phyloP scores from a whole-genome alignment of 1,284 basidiomycete species.

The Austroboletus novae-zelandiae region DNA sequence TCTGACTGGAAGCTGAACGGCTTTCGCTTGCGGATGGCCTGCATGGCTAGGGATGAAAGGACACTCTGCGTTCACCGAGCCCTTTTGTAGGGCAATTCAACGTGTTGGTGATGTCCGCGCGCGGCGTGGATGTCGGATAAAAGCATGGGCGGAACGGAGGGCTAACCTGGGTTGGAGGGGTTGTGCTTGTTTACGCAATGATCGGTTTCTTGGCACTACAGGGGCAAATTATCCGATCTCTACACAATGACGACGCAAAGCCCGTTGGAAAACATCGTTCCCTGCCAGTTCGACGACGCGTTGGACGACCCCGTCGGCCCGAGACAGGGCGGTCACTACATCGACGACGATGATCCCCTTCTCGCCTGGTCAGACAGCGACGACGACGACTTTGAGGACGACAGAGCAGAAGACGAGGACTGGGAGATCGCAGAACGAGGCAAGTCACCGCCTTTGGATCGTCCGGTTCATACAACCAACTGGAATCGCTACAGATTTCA shows the following conservation, averaged over 20 bases:
- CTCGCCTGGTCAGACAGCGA: conserved; percentile 41
- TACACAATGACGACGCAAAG: conserved; percentile 17
- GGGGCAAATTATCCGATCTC: conserved; percentile 13
- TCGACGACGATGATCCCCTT: conserved; percentile 46
- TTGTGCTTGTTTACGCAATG: conserved; percentile 22
- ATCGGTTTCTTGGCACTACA: conserved; percentile 3
- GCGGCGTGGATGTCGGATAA: neutral
- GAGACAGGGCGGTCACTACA: conserved; percentile 41
- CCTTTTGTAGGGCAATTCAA: conserved; percentile 15
- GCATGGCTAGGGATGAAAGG: conserved; percentile 16
- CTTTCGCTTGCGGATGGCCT: conserved; percentile 41
- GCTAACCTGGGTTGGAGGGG: conserved; percentile 8
- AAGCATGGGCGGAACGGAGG: neutral
- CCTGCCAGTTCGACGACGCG: conserved; percentile 57
- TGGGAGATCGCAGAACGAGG: conserved; percentile 86
- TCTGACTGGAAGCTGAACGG: conserved; percentile 41
- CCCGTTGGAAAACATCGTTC: conserved; percentile 26
- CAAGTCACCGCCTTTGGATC: conserved; percentile 24
- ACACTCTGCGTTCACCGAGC: neutral
- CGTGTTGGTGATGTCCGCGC: conserved; percentile 5
- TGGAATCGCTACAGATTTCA: conserved; percentile 67
- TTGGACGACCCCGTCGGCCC: conserved; percentile 18
- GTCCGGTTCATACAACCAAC: neutral
- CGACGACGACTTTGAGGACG: conserved; percentile 48
- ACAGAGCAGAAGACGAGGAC: conserved; percentile 82